Percentiles rank a stretch among this genome's conserved stretches.
Conservation (phyloP, 352 stramenopile genomes). For the Pythium chondricola region DNA sequence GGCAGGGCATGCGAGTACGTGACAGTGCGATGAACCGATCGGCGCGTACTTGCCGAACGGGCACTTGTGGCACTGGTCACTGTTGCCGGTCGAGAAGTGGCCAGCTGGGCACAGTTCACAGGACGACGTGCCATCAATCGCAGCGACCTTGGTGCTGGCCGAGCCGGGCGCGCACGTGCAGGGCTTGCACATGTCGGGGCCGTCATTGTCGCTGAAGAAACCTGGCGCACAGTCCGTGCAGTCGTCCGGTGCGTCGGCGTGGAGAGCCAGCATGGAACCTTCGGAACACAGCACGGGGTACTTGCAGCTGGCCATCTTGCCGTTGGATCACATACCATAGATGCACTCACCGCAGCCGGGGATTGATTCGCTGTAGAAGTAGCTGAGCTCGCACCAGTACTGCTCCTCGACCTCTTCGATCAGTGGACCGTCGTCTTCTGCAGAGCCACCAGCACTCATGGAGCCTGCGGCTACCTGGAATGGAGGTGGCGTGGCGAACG, state of each 20-base stretch:
- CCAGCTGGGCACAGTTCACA: constrained; percentile 20
- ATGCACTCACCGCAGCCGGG: constrained; percentile 25
- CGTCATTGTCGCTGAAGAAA: constrained; percentile 30
- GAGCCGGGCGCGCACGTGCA: constrained; percentile 22
- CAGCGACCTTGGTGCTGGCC: constrained; percentile 13
- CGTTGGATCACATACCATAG: constrained; percentile 41
- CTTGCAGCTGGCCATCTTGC: constrained; percentile 30
- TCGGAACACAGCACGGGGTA: constrained; percentile 26
- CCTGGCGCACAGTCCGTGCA: constrained; percentile 26
- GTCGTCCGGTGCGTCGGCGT: constrained; percentile 19
- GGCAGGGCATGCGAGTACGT: constrained; percentile 20
- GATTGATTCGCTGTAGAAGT: constrained; percentile 27
- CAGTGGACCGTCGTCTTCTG: constrained; percentile 1
- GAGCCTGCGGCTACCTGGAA: no score
- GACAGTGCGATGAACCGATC: constrained; percentile 20
- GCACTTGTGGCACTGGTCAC: constrained; percentile 37
- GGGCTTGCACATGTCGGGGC: constrained; percentile 37
- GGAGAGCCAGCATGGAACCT: constrained; percentile 24
- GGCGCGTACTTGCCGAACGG: constrained; percentile 22
- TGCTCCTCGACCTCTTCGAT: constrained; percentile 7
- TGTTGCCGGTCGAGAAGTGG: constrained; percentile 24
- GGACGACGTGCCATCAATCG: constrained; percentile 5
- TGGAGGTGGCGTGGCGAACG: no score
- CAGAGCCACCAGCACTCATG: no score
- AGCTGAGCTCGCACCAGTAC: constrained; percentile 28